Conservation (phyloP, 176 grass and related monocot species). For the Oryza coarctata region DNA sequence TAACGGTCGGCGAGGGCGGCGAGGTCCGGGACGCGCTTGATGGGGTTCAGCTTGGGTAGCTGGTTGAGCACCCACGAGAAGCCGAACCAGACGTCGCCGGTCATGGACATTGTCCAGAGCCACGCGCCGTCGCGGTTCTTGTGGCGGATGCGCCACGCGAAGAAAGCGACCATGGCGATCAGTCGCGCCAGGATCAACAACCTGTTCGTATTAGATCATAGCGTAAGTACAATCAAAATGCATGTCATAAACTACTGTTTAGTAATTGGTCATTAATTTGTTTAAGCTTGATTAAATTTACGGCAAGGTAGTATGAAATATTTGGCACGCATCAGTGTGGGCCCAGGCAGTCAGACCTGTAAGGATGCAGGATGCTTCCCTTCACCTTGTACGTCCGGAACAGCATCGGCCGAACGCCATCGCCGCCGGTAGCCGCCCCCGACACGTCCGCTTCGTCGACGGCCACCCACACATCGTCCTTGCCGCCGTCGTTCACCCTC, state of each 20-base stretch:
- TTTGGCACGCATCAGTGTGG: too few species aligned
- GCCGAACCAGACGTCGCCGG: constrained; percentile 44
- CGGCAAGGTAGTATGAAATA: not conserved
- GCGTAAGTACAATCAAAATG: too few species aligned
- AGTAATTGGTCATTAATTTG: too few species aligned
- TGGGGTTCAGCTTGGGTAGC: constrained; percentile 47
- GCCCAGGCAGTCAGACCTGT: constrained; percentile 12
- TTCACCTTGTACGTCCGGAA: constrained; percentile 50
- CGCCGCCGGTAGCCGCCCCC: too few species aligned
- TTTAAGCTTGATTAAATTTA: too few species aligned
- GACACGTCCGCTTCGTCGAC: constrained; percentile 5
- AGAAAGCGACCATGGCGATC: constrained; percentile 33
- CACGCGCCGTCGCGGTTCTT: constrained; percentile 34
- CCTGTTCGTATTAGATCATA: not conserved
- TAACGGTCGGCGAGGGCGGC: constrained; percentile 22
- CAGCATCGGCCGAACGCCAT: constrained; percentile 15
- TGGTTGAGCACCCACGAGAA: constrained; percentile 51
- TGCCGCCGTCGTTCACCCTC: not conserved
- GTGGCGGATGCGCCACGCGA: constrained; percentile 39
- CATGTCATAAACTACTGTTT: too few species aligned
- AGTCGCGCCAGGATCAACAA: constrained; percentile 34
- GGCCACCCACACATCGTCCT: constrained; percentile 42
- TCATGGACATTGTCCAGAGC: constrained; percentile 46
- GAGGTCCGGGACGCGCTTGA: constrained; percentile 40
- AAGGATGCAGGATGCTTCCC: constrained; percentile 47